Conservation (phyloP, 164 flowering plant genomes). For the Stephania japonica region DNA sequence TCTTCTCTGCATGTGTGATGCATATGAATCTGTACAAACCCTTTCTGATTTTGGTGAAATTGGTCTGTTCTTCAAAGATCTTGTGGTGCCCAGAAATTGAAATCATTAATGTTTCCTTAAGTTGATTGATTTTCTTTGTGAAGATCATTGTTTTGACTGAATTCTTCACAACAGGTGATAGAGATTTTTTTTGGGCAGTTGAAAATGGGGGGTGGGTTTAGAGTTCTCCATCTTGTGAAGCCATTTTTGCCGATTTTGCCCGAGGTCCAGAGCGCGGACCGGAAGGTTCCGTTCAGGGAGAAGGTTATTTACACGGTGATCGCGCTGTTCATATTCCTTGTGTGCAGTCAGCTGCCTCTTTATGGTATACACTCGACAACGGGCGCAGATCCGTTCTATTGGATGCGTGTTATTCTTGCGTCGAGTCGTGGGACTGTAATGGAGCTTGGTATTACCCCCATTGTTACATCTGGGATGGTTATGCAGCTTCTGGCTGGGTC, state of each 20-base stretch:
- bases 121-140: not conserved
- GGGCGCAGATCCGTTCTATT: slow-evolving; percentile 66
- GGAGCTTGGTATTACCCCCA: slow-evolving; percentile 76
- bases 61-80: too few relatives aligned
- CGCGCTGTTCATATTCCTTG: slow-evolving; percentile 56
- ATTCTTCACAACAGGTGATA: too few relatives aligned
- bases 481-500: slow-evolving; percentile 73
- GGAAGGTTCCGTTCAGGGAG: slow-evolving; percentile 59
- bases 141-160: too few relatives aligned
- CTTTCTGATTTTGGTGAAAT: too few relatives aligned
- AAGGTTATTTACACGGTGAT: slow-evolving; percentile 64
- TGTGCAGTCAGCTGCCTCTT: slow-evolving; percentile 71
- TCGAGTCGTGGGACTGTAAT: slow-evolving; percentile 72
- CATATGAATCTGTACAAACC: too few relatives aligned
- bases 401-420: slow-evolving; percentile 77
- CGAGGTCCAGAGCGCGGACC: slow-evolving; percentile 52
- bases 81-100: too few relatives aligned
- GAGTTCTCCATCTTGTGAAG: slow-evolving; percentile 58
- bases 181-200: too few relatives aligned
- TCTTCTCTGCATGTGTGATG: too few relatives aligned
- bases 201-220: slow-evolving; percentile 60
- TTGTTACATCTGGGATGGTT: slow-evolving; percentile 70
- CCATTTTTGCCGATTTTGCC: slow-evolving; percentile 62
- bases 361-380: slow-evolving; percentile 71
- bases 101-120: not conserved